Base-by-base conservation (phyloP, 2,329 filamentous ascomycete genomes). In the Epicoccum nigrum region DNA sequence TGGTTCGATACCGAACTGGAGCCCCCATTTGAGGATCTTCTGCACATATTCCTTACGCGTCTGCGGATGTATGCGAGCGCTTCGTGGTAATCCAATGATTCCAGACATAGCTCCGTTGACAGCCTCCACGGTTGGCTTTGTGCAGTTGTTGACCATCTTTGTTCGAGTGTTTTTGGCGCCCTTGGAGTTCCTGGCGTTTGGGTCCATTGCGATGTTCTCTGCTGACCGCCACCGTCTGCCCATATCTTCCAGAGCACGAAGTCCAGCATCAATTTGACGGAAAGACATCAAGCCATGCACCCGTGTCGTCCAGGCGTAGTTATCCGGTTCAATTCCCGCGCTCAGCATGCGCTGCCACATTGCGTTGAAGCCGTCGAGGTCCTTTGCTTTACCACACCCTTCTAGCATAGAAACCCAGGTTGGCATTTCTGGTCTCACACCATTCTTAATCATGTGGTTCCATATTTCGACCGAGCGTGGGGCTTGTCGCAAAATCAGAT, bases 351-450 rank as follows among this genome's bases (percentile, higher is more conserved):
- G 83, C 0, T 73, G 60, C 90, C 90, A 95, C 25, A 92, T 79
- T 1, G 78, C 78, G 47, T 86, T 82, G 54, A 92, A 77, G 17
- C 81, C 84, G n/a, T 76, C 69, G 0, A 78, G 58, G 60, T 90
- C 85, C 45, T 79, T 78, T 41, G 83, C 79, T 41, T 77, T 79
- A 64, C 81, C 83, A 72, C 86, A 90, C 1, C 89, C 89, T 48
- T 83, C 79, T 59, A 94, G 83, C 82, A 94, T 88, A 34, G 83
- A 76, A 31, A 85, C 87, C 83, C 88, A 94, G 0, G 89, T 87
- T 59, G 77, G 81, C 46, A 87, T 63, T 6, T 80, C 85, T 12
- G 89, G 86, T 48, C 75, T 70, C 23, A 87, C 67, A 1, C 81
- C 83, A 43, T 81, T 71, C 34, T 74, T 67, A 12, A 81, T 65